Percentiles rank a stretch among this genome's conserved stretches.
Conservation (phyloP, 495 filamentous ascomycete species). For the Aspergillus sclerotioniger region DNA sequence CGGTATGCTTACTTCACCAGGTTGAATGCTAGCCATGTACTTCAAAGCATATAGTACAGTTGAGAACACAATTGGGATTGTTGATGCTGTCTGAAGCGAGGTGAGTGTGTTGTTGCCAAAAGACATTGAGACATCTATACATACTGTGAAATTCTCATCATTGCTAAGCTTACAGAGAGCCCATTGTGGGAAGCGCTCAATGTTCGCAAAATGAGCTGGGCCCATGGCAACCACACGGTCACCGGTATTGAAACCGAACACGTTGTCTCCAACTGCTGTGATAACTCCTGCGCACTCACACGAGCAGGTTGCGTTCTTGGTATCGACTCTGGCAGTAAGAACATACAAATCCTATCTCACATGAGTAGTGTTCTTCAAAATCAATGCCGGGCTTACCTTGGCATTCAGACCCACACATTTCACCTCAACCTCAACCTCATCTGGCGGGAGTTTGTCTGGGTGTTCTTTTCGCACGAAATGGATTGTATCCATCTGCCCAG, state of each 20-base stretch:
- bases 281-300: slow-evolving; percentile 6
- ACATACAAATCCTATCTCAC: slow-evolving; percentile 6
- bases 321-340: slow-evolving; percentile 5
- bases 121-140: neutral
- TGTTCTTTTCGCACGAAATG: neutral
- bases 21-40: neutral
- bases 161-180: neutral
- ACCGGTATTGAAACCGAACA: neutral
- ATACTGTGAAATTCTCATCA: neutral
- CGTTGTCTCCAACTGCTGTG: neutral
- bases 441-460: neutral
- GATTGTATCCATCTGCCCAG: slow-evolving; percentile 3
- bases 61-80: slow-evolving; percentile 2
- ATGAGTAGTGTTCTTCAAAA: neutral
- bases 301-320: neutral
- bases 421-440: slow-evolving; percentile 1
- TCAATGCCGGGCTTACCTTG: neutral
- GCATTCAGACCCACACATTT: slow-evolving; percentile 1
- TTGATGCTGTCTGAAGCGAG: neutral
- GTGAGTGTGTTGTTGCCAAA: neutral
- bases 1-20: neutral
- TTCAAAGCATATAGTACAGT: slow-evolving; percentile 1
- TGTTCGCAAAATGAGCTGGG: slow-evolving; percentile 2
- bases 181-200: slow-evolving; percentile 1
- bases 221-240: slow-evolving; percentile 11